phyloP scores from a whole-genome alignment of 2,329 filamentous ascomycete genomes.

The Ophiostoma ips region DNA sequence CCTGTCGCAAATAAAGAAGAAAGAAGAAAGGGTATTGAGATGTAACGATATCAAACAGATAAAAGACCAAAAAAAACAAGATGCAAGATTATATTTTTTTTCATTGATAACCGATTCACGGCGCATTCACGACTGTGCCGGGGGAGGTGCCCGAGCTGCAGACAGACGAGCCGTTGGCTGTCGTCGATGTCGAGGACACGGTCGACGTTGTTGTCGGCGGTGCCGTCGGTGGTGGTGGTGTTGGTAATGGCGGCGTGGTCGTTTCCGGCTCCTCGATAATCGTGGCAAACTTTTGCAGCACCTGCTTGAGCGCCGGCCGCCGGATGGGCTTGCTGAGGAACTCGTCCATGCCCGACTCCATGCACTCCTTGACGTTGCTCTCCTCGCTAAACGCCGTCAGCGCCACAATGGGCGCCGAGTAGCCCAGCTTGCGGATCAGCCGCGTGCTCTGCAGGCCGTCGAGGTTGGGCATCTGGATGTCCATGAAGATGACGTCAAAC shows the following conservation, averaged over 20 bases:
- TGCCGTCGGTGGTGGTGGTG: neutral
- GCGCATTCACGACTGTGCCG: no score
- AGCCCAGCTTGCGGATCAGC: conserved; percentile 75
- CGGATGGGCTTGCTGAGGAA: conserved; percentile 68
- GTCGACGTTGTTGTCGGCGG: neutral
- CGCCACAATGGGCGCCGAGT: conserved; percentile 76
- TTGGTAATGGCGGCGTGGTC: neutral
- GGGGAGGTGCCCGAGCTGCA: neutral
- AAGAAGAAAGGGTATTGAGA: neutral
- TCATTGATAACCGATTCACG: no score
- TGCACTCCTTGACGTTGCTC: conserved; percentile 72
- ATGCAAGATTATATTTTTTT: no score
- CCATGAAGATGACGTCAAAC: conserved; percentile 91
- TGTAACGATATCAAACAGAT: neutral
- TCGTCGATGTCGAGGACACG: neutral
- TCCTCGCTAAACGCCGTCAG: conserved; percentile 84
- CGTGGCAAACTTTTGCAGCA: conserved; percentile 70
- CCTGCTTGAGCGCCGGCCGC: conserved; percentile 72
- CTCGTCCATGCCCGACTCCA: conserved; percentile 85
- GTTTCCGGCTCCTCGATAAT: conserved; percentile 57
- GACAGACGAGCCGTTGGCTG: neutral
- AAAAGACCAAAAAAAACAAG: no score
- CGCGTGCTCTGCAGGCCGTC: conserved; percentile 79
- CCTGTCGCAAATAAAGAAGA: no score
- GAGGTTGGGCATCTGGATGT: conserved; percentile 88